These are phyloP conservation scores for Austroboletus eburneus DNA, from an alignment of 768 basidiomycete genomes.

Conservation along the genomic window DNA sequence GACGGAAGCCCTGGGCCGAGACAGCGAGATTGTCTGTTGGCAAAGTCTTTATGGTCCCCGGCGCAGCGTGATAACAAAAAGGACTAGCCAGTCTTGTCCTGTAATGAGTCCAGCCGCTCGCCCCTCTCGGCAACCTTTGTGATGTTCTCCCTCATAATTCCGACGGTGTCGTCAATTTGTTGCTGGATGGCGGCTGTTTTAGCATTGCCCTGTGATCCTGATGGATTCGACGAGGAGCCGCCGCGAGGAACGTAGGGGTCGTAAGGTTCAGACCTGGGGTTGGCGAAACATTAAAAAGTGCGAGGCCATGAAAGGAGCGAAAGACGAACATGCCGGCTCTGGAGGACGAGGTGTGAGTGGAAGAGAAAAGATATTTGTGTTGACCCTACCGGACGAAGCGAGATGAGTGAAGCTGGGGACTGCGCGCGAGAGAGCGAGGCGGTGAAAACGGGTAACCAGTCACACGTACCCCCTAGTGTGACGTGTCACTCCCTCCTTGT, in stretches of 20 bases:
- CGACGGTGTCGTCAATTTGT: conserved; percentile 97
- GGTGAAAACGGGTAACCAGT: conserved; percentile 11
- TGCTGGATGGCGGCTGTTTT: conserved; percentile 94
- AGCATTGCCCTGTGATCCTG: conserved; percentile 50
- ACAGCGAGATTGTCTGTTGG: conserved; percentile 87
- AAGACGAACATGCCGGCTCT: conserved; percentile 24
- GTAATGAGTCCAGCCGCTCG: conserved; percentile 87
- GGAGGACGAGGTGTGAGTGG: neutral
- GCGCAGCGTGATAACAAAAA: neutral
- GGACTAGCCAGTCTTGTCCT: conserved; percentile 94
- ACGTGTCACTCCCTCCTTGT: conserved; percentile 26
- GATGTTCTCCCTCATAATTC: conserved; percentile 98
- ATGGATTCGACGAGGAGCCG: conserved; percentile 57
- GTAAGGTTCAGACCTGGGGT: conserved; percentile 89
- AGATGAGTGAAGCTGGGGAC: conserved; percentile 16
- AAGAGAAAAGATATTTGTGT: neutral
- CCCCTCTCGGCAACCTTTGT: conserved; percentile 93
- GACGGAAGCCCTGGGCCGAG: conserved; percentile 97
- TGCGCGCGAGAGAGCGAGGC: conserved; percentile 14
- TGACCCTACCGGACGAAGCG: conserved; percentile 18
- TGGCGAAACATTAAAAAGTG: conserved; percentile 6
- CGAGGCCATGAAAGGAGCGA: neutral
- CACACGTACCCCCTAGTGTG: conserved; percentile 8
- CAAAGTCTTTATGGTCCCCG: neutral
- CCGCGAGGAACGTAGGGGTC: conserved; percentile 95